A percentile compares a stretch with the other conserved stretches of the same genome.
phyloP scores from a whole-genome alignment of 1,139 yeast genomes.

The Nematodospora anomalae region DNA sequence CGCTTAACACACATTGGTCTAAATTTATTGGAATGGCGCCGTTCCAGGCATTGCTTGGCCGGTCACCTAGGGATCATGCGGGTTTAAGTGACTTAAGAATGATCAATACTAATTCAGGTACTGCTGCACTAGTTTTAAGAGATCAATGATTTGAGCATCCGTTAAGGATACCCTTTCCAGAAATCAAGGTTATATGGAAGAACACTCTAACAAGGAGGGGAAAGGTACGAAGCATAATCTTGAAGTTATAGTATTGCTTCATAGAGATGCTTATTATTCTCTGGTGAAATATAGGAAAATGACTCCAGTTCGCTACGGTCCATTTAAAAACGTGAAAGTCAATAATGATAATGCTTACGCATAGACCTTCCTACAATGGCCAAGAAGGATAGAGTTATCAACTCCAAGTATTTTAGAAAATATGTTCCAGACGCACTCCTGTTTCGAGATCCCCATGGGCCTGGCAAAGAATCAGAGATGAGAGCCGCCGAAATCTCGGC shows the following conservation, averaged over 20 bases:
- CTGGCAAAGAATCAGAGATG: slow-evolving; percentile 1
- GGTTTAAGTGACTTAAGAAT: slow-evolving; percentile 1
- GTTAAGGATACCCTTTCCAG: slow-evolving; percentile 2
- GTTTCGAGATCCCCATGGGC: background rate
- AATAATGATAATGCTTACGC: slow-evolving; percentile 6
- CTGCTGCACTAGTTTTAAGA: slow-evolving; percentile 1
- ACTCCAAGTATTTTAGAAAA: slow-evolving; percentile 4
- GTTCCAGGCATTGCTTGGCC: slow-evolving; percentile 4
- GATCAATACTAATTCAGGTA: slow-evolving; percentile 1
- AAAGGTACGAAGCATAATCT: background rate
- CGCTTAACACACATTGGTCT: slow-evolving; percentile 5
- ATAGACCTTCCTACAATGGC: slow-evolving; percentile 5
- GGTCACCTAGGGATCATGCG: slow-evolving; percentile 3
- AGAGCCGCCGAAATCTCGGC: slow-evolving; percentile 2
- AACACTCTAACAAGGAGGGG: slow-evolving; percentile 5
- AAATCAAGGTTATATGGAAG: slow-evolving; percentile 5
- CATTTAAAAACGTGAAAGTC: slow-evolving; percentile 7
- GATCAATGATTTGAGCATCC: slow-evolving; percentile 2
- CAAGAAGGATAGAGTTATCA: slow-evolving; percentile 5
- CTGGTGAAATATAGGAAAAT: slow-evolving; percentile 3
- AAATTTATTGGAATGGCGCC: slow-evolving; percentile 4
- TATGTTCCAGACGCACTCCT: background rate
- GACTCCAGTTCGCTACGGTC: slow-evolving; percentile 6
- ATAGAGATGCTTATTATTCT: slow-evolving; percentile 4
- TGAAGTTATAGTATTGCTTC: slow-evolving; percentile 5